Base-by-base conservation (phyloP, 768 basidiomycete species). In the Trichaptum fuscoviolaceum region DNA sequence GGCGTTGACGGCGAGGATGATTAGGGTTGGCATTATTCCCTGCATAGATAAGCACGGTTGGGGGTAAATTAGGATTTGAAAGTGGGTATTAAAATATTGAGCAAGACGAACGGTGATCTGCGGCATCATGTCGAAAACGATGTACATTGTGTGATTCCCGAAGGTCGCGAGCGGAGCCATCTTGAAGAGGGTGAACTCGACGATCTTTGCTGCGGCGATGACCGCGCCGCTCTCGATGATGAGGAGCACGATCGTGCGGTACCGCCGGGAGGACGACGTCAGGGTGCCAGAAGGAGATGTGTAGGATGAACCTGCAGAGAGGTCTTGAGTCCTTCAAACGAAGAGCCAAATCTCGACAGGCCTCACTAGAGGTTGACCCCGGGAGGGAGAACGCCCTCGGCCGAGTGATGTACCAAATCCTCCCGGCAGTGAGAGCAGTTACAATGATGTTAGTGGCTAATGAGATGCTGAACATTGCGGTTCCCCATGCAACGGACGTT, bases 51-150 rank as follows among this genome's bases (percentile, higher is more conserved):
- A 52, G 10, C 12, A 52, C 12, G 20, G 15, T 15, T 12, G 10
- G 5, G 2, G 15, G 15, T 4, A 20, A 52, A 15, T 52, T 52
- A 15, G 42, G 3, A 52, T 27, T 9, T 60, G 20, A 25, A 34
- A 12, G 7, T 18, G 35, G 23, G 20, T 23, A 65, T n/a, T 24
- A 30, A 30, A 18, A 23, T 2, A 34, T 8, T 26, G 59, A 18
- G 42, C 3, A 52, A 52, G 6, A 62, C 67, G 57, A 36, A 68
- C 67, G 2, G 63, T 69, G 68, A 69, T 63, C 26, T 69, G 68
- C 12, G 68, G 68, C 64, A 69, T 67, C 30, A 34, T 58, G 35
- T 69, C 68, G 62, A 67, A 66, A 34, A 69, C 57, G 64, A 69
- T 67, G 59, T 69, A 67, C 24, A 69, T 20, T 20, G 66, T 64